phyloP scores from a whole-genome alignment of 345 rosid genomes.

The Linum trigynum region DNA sequence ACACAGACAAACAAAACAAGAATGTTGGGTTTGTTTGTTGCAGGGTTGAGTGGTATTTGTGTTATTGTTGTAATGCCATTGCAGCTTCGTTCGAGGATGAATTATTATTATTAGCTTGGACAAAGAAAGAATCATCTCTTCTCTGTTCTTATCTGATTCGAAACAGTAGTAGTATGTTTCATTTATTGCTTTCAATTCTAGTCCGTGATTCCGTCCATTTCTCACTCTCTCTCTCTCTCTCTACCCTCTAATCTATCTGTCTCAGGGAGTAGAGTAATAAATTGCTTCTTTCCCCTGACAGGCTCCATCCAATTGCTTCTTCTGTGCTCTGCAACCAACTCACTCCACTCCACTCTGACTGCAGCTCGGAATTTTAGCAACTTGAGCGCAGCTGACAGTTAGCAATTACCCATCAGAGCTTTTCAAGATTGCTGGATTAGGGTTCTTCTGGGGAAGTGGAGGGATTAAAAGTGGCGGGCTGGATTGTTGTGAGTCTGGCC shows the following conservation, averaged over 20 bases:
- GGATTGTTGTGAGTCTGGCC: too few species aligned
- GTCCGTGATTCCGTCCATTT: slow-evolving; percentile 26
- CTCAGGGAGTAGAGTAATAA: neutral
- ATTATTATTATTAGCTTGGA: neutral
- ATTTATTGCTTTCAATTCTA: slow-evolving; percentile 40
- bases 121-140: slow-evolving; percentile 4
- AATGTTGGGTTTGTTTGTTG: too few species aligned
- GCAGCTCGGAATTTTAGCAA: slow-evolving; percentile 10
- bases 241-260: neutral
- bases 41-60: too few species aligned
- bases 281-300: neutral
- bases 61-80: too few species aligned
- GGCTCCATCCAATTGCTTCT: slow-evolving; percentile 1
- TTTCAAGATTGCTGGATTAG: too few species aligned
- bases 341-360: neutral
- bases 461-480: too few species aligned
- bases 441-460: too few species aligned
- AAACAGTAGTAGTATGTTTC: slow-evolving; percentile 10
- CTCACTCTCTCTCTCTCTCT: slow-evolving; percentile 19
- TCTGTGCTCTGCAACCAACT: slow-evolving; percentile 15
- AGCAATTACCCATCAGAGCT: too few species aligned
- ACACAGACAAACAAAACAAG: too few species aligned
- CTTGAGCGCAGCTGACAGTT: neutral
- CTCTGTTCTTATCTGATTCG: slow-evolving; percentile 15
- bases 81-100: too few species aligned